Evolutionary conservation across 345 rosid genomes (phyloP), one percentile per base, ranked within the genome.

Genomic region (Citrus sinensis): DNA sequence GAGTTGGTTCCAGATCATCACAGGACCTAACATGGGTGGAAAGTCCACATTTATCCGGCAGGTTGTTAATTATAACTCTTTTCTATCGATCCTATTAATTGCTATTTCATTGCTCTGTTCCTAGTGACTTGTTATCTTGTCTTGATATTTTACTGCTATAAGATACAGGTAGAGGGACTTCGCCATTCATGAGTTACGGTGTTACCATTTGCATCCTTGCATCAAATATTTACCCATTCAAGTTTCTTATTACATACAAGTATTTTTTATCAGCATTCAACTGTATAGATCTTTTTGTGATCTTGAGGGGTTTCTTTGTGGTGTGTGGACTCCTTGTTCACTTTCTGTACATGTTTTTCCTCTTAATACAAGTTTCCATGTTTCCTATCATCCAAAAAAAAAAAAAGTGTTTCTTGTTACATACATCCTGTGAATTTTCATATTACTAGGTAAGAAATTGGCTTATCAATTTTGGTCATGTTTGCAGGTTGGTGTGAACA

Each of bases 11-110:
- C 99, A 94, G 82, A 96, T 96, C 81, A 87, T 96, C 77, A 96
- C 98, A 27, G 99, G 99, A 80, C 98, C 99, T 75, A 96, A 96
- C 84, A 96, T 96, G 99, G 99, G 99, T 73, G 98, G 99, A 66
- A 96, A 96, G 86, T 96, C 99, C 76, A 96, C 99, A 80, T 96
- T 84, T 81, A 94, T 96, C 87, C 92, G 98, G 68, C 99, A 96
- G 93, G 99, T 95, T 64, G 82, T 37, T 80, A 68, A 55, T 71
- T 61, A 61, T n/a, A 35, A 34, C 60, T 70, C 11, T 14, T 25
- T 27, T 76, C 16, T 40, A 17, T 30, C 25, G 4, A 19, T 66
- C 30, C 27, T 69, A 40, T n/a, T 76, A 67, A 13, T 65, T 34
- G 24, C 55, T 49, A 75, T 46, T 46, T 25, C 19, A 30, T 29